phyloP scores from a whole-genome alignment of 2,329 filamentous ascomycete species.

The Knoxdaviesia capensis region DNA sequence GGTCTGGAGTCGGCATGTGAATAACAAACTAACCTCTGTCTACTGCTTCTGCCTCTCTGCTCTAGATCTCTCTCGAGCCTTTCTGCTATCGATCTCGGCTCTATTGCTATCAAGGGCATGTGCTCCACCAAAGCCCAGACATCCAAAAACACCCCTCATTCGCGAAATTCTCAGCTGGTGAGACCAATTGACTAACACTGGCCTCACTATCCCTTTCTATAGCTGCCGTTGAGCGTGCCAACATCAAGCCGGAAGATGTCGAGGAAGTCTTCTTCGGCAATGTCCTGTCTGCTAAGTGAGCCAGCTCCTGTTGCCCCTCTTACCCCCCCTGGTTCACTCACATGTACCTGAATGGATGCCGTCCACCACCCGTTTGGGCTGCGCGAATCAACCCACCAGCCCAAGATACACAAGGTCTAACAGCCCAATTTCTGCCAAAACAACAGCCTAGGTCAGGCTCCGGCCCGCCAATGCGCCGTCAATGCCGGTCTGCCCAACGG shows the following conservation, averaged over 20 bases:
- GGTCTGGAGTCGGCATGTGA: no score
- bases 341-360: no score
- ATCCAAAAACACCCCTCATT: not conserved
- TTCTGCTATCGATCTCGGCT: constrained; percentile 69
- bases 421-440: not conserved
- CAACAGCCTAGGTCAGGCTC: constrained; percentile 76
- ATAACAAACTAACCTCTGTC: no score
- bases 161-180: not conserved
- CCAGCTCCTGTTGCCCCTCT: not conserved
- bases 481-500: constrained; percentile 65
- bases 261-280: constrained; percentile 98
- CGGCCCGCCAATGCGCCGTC: constrained; percentile 83
- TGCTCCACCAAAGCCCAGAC: not conserved
- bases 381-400: no score
- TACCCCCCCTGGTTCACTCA: no score
- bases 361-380: no score
- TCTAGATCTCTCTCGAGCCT: constrained; percentile 69
- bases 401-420: no score
- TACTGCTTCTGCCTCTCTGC: not conserved
- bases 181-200: constrained; percentile 2
- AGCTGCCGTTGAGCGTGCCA: constrained; percentile 68
- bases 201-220: not conserved
- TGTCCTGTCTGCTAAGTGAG: constrained; percentile 86
- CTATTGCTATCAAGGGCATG: constrained; percentile 80
- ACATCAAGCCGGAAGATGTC: constrained; percentile 74